A percentile compares a stretch with the other conserved stretches of the same genome.
phyloP scores from a whole-genome alignment of 768 basidiomycete genomes.

The Epithele typhae region DNA sequence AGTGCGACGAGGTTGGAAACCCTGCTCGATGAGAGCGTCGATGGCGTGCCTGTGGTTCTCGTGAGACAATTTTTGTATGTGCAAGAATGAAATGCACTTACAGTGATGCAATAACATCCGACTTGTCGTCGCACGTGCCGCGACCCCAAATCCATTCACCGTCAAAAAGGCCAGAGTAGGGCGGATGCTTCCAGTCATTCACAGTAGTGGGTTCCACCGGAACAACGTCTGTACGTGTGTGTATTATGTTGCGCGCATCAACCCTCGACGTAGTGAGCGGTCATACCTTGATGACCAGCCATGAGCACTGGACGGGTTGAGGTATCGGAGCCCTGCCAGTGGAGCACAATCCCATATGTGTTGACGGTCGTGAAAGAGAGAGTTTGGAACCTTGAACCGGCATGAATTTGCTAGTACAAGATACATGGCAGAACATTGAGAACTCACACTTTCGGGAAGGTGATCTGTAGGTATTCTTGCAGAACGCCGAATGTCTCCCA shows the following conservation, averaged over 20 bases:
- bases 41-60: conserved; percentile 31
- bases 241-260: no score
- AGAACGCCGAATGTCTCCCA: conserved; percentile 35
- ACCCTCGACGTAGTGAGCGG: neutral
- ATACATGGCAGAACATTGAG: no score
- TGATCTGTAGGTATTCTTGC: conserved; percentile 35
- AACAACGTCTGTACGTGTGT: conserved; percentile 45
- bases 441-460: conserved; percentile 61
- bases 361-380: conserved; percentile 52
- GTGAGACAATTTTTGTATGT: neutral
- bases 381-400: conserved; percentile 32
- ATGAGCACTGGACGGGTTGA: conserved; percentile 50
- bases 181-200: conserved; percentile 43
- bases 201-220: conserved; percentile 41
- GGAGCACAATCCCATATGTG: conserved; percentile 55
- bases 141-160: conserved; percentile 33
- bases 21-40: conserved; percentile 41
- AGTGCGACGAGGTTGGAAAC: conserved; percentile 40
- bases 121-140: conserved; percentile 33
- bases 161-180: conserved; percentile 45
- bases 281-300: conserved; percentile 46
- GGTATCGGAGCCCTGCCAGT: conserved; percentile 50
- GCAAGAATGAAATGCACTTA: conserved; percentile 8
- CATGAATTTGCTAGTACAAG: no score
- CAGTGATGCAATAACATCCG: conserved; percentile 29